Conservation (phyloP, 2,329 filamentous ascomycete genomes). For the Rhinocladiella mackenziei region DNA sequence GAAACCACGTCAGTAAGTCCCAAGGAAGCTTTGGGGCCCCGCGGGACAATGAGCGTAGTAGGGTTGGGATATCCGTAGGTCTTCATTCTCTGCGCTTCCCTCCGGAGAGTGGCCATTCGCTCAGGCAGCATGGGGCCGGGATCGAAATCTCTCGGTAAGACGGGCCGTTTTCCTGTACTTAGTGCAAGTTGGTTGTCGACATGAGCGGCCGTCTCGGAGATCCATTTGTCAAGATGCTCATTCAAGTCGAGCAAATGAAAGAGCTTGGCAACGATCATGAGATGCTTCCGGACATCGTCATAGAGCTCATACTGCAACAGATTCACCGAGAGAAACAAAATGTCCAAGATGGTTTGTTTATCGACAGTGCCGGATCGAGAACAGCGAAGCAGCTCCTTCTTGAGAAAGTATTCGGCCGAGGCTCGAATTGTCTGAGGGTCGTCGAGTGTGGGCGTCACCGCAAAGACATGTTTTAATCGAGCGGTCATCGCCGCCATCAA, state of each 20-base stretch:
- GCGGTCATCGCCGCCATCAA: constrained; percentile 23
- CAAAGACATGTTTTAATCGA: constrained; percentile 22
- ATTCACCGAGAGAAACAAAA: constrained; percentile 20
- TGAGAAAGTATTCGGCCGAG: constrained; percentile 17
- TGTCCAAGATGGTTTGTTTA: constrained; percentile 24
- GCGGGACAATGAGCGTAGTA: constrained; percentile 6
- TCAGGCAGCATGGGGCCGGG: constrained; percentile 26
- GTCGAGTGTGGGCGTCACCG: constrained; percentile 6
- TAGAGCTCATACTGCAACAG: constrained; percentile 20
- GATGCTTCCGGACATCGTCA: constrained; percentile 22
- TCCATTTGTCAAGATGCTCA: constrained; percentile 23
- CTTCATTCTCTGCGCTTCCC: constrained; percentile 18
- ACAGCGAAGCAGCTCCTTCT: constrained; percentile 17
- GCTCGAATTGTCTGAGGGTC: constrained; percentile 15
- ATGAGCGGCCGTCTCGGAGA: constrained; percentile 24
- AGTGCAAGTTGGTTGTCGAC: constrained; percentile 26
- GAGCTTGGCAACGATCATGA: constrained; percentile 20
- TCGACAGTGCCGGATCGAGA: constrained; percentile 19
- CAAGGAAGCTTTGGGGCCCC: constrained; percentile 8
- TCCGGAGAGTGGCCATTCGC: constrained; percentile 19
- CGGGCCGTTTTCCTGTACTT: constrained; percentile 16
- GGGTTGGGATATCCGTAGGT: constrained; percentile 15
- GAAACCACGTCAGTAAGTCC: constrained; percentile 21
- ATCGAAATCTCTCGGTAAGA: constrained; percentile 19
- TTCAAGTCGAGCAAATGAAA: constrained; percentile 20